Percentiles rank a stretch among this genome's conserved stretches.
These are phyloP conservation scores for Colletotrichum tanaceti DNA, from an alignment of 2,329 filamentous ascomycete genomes.

Conservation along the genomic window DNA sequence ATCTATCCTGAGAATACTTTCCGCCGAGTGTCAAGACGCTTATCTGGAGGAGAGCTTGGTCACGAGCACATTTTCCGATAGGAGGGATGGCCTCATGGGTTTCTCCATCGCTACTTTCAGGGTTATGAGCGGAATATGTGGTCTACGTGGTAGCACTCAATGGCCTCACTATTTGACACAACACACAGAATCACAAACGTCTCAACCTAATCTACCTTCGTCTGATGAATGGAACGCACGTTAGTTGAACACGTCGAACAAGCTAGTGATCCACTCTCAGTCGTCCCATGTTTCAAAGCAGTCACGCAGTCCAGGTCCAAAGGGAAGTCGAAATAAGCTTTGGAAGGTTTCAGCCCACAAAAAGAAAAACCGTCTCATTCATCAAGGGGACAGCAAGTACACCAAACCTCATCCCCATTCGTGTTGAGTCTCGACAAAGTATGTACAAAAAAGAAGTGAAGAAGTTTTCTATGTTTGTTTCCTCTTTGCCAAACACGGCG, in stretches of 20 bases:
- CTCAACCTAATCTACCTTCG: too few species aligned
- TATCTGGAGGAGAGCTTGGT: too few species aligned
- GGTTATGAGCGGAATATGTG: too few species aligned
- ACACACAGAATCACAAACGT: not conserved
- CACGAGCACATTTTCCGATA: too few species aligned
- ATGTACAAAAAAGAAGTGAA: slow-evolving; percentile 37
- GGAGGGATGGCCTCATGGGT: too few species aligned
- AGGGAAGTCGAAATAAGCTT: slow-evolving; percentile 15
- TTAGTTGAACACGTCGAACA: not conserved
- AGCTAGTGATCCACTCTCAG: too few species aligned
- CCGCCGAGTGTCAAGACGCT: too few species aligned
- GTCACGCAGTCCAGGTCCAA: not conserved
- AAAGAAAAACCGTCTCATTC: slow-evolving; percentile 13
- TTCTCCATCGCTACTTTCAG: too few species aligned
- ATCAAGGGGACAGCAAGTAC: slow-evolving; percentile 4
- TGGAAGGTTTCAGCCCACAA: slow-evolving; percentile 7
- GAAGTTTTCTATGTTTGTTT: slow-evolving; percentile 17
- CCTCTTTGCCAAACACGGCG: not conserved
- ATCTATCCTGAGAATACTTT: too few species aligned
- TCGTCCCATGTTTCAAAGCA: slow-evolving; percentile 13
- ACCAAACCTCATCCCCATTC: slow-evolving; percentile 41
- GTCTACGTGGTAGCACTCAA: too few species aligned
- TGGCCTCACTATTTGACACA: too few species aligned
- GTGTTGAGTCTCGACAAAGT: slow-evolving; percentile 18
- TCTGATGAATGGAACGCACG: not conserved